These are phyloP conservation scores for Colletotrichum scovillei DNA, from an alignment of 2,329 filamentous ascomycete species.

Conservation along the genomic window DNA sequence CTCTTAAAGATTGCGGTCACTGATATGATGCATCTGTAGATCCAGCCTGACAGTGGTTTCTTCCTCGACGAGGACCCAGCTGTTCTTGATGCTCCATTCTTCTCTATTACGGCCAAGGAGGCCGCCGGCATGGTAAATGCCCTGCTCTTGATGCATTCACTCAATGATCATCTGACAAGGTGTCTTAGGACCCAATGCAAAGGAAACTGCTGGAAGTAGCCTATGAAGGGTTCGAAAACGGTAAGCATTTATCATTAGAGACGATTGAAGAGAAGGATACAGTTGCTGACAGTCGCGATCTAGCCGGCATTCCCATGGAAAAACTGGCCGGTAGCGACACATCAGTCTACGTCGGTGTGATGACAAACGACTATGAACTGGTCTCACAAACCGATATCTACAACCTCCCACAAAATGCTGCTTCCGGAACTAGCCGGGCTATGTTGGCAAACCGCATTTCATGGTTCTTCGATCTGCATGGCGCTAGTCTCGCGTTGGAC, in stretches of 20 bases:
- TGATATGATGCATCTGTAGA: neutral
- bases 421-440: constrained; percentile 42
- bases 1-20: neutral
- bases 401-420: constrained; percentile 37
- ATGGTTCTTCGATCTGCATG: constrained; percentile 41
- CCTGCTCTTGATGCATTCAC: too few species aligned
- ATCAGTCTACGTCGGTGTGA: constrained; percentile 47
- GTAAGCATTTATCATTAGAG: neutral
- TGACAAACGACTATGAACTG: constrained; percentile 49
- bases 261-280: neutral
- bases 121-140: constrained; percentile 6
- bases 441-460: constrained; percentile 39
- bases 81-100: constrained; percentile 9
- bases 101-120: constrained; percentile 4
- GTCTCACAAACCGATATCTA: constrained; percentile 41
- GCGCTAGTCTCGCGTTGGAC: constrained; percentile 47
- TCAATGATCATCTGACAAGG: too few species aligned
- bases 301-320: constrained; percentile 35
- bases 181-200: constrained; percentile 3
- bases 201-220: constrained; percentile 5
- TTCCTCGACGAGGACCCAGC: neutral
- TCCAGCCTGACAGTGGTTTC: neutral
- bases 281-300: neutral
- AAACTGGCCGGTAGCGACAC: constrained; percentile 41
- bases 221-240: constrained; percentile 20